Conservation (phyloP, 306 rosid species). For the Cicer bijugum region DNA sequence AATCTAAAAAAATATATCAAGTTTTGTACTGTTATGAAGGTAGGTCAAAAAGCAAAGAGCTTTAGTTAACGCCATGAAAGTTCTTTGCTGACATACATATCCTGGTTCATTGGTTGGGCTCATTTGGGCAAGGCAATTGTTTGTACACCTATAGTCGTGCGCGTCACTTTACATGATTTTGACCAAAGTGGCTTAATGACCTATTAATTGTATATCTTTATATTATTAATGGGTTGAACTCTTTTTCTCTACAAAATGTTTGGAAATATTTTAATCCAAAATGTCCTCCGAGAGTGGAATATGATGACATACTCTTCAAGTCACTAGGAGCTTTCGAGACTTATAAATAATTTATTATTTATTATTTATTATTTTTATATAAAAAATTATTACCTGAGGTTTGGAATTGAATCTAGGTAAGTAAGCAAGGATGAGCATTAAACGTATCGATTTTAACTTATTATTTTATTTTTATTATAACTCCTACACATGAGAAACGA, state of each 20-base stretch:
- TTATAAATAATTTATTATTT: background rate
- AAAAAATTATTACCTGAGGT: background rate
- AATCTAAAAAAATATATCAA: too few species aligned
- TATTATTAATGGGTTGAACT: slow-evolving; percentile 22
- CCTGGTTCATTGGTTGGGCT: background rate
- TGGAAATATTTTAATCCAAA: background rate
- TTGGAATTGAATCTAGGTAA: background rate
- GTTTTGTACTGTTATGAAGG: too few species aligned
- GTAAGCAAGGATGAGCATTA: background rate
- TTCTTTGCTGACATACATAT: background rate
- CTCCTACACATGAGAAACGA: background rate
- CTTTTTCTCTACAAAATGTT: background rate
- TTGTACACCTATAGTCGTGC: background rate
- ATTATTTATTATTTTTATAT: background rate
- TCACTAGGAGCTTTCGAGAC: background rate
- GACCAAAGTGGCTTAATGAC: background rate
- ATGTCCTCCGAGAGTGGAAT: background rate
- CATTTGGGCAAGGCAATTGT: background rate
- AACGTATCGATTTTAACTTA: background rate
- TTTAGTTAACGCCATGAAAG: background rate
- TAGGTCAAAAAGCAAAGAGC: too few species aligned
- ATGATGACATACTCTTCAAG: slow-evolving; percentile 18
- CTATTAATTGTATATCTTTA: background rate
- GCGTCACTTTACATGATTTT: background rate
- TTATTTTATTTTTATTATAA: background rate